phyloP scores from a whole-genome alignment of 1,284 basidiomycete species.

The Rhizopogon parksii region DNA sequence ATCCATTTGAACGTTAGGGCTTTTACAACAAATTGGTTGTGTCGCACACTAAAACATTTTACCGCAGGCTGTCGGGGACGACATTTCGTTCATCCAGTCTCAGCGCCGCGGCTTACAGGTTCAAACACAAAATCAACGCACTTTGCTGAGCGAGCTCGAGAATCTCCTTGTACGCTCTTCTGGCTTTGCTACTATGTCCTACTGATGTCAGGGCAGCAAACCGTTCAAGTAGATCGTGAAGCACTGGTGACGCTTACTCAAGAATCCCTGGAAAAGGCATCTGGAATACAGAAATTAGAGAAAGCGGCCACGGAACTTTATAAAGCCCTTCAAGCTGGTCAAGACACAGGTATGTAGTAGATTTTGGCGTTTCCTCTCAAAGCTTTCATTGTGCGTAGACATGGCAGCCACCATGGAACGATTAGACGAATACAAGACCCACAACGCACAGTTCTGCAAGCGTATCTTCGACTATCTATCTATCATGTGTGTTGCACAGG shows the following conservation, averaged over 20 bases:
- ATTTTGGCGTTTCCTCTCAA: not conserved
- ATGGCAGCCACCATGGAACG: slow-evolving; percentile 94
- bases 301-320: slow-evolving; percentile 85
- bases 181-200: slow-evolving; percentile 3
- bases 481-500: slow-evolving; percentile 87
- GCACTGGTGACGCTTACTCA: slow-evolving; percentile 76
- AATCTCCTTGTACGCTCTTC: slow-evolving; percentile 63
- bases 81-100: slow-evolving; percentile 93
- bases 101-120: slow-evolving; percentile 97
- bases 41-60: slow-evolving; percentile 5
- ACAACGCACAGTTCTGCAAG: slow-evolving; percentile 88
- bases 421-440: slow-evolving; percentile 81
- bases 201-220: slow-evolving; percentile 55
- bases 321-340: slow-evolving; percentile 89
- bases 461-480: slow-evolving; percentile 84
- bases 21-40: not conserved
- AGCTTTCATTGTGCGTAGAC: slow-evolving; percentile 39
- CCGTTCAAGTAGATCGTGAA: slow-evolving; percentile 82
- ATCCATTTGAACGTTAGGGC: slow-evolving; percentile 82
- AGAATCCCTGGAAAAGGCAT: slow-evolving; percentile 74
- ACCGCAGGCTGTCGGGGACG: slow-evolving; percentile 83
- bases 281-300: slow-evolving; percentile 77
- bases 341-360: slow-evolving; percentile 62
- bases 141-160: slow-evolving; percentile 75
- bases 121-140: slow-evolving; percentile 92